Evolutionary conservation across 139 green algal genomes (phyloP).

Genomic region (Klebsormidium nitens): DNA sequence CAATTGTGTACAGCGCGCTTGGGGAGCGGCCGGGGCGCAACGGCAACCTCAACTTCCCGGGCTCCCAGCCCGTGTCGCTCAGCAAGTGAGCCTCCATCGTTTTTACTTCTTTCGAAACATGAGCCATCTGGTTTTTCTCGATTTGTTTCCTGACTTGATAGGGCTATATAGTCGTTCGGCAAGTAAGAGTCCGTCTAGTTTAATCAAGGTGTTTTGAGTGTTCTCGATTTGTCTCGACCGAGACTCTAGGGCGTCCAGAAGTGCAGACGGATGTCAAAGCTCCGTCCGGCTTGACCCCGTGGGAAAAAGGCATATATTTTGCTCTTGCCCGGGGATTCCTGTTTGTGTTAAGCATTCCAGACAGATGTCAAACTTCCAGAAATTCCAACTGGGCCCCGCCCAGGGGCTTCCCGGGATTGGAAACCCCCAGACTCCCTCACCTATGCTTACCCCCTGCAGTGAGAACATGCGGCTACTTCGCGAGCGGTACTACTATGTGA

Average conservation of each 20-base stretch:
- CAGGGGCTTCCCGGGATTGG: background rate
- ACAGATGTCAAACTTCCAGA: background rate
- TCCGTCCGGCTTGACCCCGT: too few species aligned
- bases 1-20: slow-evolving; percentile 13
- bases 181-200: background rate
- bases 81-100: slow-evolving; percentile 19
- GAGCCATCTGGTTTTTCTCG: background rate
- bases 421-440: background rate
- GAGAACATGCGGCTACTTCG: slow-evolving; percentile 23
- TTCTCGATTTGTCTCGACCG: background rate
- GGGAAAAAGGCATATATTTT: too few species aligned
- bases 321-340: too few species aligned
- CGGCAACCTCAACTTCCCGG: slow-evolving; percentile 58
- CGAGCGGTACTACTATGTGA: slow-evolving; percentile 64
- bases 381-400: background rate
- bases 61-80: slow-evolving; percentile 90
- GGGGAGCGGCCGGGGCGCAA: slow-evolving; percentile 9
- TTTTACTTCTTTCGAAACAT: background rate
- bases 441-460: background rate
- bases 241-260: background rate
- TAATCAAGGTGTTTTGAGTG: background rate
- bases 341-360: too few species aligned
- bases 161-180: background rate
- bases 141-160: background rate
- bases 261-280: background rate